Conservation (phyloP, 495 filamentous ascomycete species). For the Penicillium ucsense region DNA sequence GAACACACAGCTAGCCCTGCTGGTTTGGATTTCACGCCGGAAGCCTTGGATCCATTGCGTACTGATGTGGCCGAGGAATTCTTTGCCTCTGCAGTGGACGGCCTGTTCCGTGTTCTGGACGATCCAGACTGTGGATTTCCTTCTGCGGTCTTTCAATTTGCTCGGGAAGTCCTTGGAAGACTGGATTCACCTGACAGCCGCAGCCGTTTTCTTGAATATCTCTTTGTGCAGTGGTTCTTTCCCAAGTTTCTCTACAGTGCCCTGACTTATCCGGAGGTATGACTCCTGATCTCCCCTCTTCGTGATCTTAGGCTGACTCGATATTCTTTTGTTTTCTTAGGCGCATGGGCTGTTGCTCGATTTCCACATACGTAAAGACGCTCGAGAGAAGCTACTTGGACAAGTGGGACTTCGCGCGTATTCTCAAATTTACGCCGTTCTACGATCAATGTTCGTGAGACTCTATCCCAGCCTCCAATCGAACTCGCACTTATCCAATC, state of each 20-base stretch:
- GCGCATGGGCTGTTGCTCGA: conserved; percentile 80
- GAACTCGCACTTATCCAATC: not conserved
- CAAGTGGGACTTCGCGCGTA: conserved; percentile 70
- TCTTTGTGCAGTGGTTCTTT: conserved; percentile 88
- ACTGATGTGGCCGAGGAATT: conserved; percentile 81
- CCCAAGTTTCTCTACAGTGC: conserved; percentile 75
- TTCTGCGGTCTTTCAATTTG: conserved; percentile 69
- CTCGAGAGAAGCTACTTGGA: conserved; percentile 78
- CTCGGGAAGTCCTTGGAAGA: conserved; percentile 70
- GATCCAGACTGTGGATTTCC: conserved; percentile 72
- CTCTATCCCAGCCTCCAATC: no score
- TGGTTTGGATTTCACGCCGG: conserved; percentile 30
- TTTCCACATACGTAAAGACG: conserved; percentile 84
- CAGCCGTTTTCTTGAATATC: conserved; percentile 62
- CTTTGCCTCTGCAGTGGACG: conserved; percentile 70
- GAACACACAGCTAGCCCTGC: conserved; percentile 58
- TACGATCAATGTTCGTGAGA: conserved; percentile 37
- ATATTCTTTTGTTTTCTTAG: conserved; percentile 25
- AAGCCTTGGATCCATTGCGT: conserved; percentile 55
- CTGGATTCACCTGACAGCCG: conserved; percentile 60
- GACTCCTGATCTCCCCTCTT: conserved; percentile 5
- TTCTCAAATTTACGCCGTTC: conserved; percentile 50
- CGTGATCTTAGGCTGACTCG: conserved; percentile 2
- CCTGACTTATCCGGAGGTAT: conserved; percentile 81
- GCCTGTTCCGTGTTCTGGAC: conserved; percentile 78